A percentile compares a stretch with the other conserved stretches of the same genome.
phyloP scores from a whole-genome alignment of 1,139 yeast genomes.

The Debaryomyces robertsiae region DNA sequence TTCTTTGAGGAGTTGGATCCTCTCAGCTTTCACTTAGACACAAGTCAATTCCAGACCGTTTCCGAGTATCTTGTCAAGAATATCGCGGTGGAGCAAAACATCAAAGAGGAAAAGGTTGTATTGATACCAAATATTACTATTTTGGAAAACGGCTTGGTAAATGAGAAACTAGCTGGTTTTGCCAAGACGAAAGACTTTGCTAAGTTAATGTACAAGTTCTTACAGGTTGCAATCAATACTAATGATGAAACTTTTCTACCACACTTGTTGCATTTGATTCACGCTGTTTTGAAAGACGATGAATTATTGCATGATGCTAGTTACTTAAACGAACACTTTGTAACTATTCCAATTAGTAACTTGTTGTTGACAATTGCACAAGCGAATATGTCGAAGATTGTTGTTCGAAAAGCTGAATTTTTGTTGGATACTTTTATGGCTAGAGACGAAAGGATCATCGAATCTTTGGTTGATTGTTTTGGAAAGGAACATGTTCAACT shows the following conservation, averaged over 20 bases:
- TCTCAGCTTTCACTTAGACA: conserved; percentile 37
- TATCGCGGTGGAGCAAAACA: conserved; percentile 29
- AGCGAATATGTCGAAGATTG: conserved; percentile 50
- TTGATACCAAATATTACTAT: conserved; percentile 33
- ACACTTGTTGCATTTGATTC: conserved; percentile 64
- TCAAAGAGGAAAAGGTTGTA: conserved; percentile 46
- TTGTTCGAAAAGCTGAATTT: conserved; percentile 56
- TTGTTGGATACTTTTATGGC: conserved; percentile 52
- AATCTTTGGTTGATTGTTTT: conserved; percentile 55
- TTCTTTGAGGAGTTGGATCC: conserved; percentile 40
- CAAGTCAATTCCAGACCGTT: conserved; percentile 35
- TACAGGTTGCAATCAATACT: conserved; percentile 52
- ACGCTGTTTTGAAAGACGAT: conserved; percentile 63
- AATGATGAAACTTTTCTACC: conserved; percentile 58
- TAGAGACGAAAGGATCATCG: conserved; percentile 51
- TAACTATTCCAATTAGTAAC: conserved; percentile 58
- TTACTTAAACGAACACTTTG: conserved; percentile 46
- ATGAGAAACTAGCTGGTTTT: conserved; percentile 48
- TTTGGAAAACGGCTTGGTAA: conserved; percentile 43
- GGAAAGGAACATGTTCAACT: conserved; percentile 55
- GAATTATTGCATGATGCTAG: conserved; percentile 42
- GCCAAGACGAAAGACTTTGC: conserved; percentile 56
- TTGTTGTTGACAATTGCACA: conserved; percentile 54
- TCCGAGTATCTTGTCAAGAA: conserved; percentile 34
- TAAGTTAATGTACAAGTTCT: conserved; percentile 56